Evolutionary conservation across 2,329 filamentous ascomycete species (phyloP).

Genomic region (Xylogone sp.): DNA sequence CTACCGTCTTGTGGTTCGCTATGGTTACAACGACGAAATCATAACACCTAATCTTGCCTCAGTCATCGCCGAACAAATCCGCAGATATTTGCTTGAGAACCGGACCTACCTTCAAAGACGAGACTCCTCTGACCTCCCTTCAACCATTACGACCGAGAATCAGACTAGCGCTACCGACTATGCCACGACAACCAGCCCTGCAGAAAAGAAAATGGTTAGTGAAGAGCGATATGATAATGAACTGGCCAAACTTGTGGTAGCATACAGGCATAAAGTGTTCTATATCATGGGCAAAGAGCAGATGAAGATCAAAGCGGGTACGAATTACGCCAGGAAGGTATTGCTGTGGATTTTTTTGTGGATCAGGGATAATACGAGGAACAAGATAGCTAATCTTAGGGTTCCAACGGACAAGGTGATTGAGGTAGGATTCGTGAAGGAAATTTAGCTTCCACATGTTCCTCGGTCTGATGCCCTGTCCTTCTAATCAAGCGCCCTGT

Average conservation of each 20-base stretch:
- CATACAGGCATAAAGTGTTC: constrained; percentile 25
- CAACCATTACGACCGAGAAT: too few species aligned
- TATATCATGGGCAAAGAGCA: constrained; percentile 57
- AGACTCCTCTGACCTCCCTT: too few species aligned
- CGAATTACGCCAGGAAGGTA: constrained; percentile 37
- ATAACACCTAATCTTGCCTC: constrained; percentile 60
- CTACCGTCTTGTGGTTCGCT: constrained; percentile 65
- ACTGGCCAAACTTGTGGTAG: too few species aligned
- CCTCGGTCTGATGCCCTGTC: too few species aligned
- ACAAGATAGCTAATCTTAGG: constrained; percentile 58
- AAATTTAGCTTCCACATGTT: constrained; percentile 38
- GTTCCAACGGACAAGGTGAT: constrained; percentile 55
- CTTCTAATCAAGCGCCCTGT: too few species aligned
- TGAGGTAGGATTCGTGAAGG: constrained; percentile 64
- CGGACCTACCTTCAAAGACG: too few species aligned
- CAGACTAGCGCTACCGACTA: too few species aligned
- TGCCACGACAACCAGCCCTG: too few species aligned
- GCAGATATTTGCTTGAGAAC: neutral
- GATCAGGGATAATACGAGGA: constrained; percentile 58
- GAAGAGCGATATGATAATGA: too few species aligned
- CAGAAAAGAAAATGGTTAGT: too few species aligned
- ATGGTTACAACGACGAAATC: constrained; percentile 71
- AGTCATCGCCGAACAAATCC: constrained; percentile 41
- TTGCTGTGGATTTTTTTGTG: constrained; percentile 54
- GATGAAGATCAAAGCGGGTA: constrained; percentile 40